Conservation (phyloP, 208 protist genomes). For the Balamuthia mandrillaris region DNA sequence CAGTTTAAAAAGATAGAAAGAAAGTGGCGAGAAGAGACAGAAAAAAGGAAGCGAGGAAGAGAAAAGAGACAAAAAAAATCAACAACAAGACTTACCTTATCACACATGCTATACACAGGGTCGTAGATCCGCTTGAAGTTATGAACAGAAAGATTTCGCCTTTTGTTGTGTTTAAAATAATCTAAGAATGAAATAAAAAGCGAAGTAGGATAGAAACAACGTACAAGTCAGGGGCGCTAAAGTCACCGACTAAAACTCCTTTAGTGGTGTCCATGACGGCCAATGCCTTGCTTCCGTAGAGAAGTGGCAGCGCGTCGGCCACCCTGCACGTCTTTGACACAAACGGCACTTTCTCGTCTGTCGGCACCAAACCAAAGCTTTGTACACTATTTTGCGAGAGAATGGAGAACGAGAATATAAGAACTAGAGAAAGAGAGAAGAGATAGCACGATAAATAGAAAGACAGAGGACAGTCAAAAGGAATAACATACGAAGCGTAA, state of each 20-base stretch:
- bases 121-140: slow-evolving; percentile 11
- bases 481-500: background rate
- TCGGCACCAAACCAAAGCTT: too few relatives aligned
- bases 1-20: background rate
- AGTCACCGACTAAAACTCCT: background rate
- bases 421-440: background rate
- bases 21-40: background rate
- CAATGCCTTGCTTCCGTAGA: background rate
- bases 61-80: background rate
- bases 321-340: background rate
- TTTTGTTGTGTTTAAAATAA: too few relatives aligned
- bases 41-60: background rate
- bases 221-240: too few relatives aligned
- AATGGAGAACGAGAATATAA: too few relatives aligned
- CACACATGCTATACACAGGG: background rate
- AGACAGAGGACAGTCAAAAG: background rate
- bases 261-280: background rate
- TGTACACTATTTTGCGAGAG: too few relatives aligned
- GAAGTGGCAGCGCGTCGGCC: background rate
- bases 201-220: too few relatives aligned
- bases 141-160: background rate
- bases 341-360: background rate
- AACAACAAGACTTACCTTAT: background rate
- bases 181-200: too few relatives aligned
- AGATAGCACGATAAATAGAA: background rate